Evolutionary conservation across 2,329 filamentous ascomycete genomes (phyloP), one percentile per base, ranked within the genome.

Genomic region (Dactylonectria estremocensis): DNA sequence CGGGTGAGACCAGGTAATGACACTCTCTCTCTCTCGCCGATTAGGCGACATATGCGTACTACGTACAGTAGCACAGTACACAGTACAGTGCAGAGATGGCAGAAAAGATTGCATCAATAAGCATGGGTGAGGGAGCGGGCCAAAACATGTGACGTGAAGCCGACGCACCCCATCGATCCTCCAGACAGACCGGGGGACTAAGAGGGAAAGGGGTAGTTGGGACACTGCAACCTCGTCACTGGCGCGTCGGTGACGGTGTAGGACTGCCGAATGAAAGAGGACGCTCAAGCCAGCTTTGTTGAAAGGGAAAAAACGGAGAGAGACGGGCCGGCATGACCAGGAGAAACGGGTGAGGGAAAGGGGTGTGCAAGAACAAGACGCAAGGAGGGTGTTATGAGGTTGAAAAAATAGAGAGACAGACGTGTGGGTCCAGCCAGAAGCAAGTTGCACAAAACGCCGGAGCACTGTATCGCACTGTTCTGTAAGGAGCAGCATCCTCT

Each of bases 121-220:
- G 20, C 50, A 53, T 53, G 37, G 35, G 31, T 33, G 55, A 49
- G 33, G 22, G 24, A 45, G 56, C 40, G 49, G 50, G 62, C 48
- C 18, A 37, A 52, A 52, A 45, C 67, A 74, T 74, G 70, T 74
- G 72, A 74, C 72, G 57, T 53, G 48, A 33, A n/a, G 20, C 55
- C 54, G 66, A 67, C 69, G 65, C 67, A 66, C 69, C 69, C 63
- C 70, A 70, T 70, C 43, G 18, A 70, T 70, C 43, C 16, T 20
- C 16, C 37, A 58, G 46, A 43, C 22, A n/a, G 35, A 49, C 18
- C 49, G 64, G 50, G 50, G 50, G 22, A 31, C 31, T 33, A 5
- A n/a, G 40, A 52, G 37, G 22, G 28, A 13, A 45, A 18, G 20
- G 16, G 28, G 43, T 33, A 53, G 28, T 43, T 20, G 22, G 31